phyloP scores from a whole-genome alignment of 805 yeast genomes.

The Ascoidea asiatica region DNA sequence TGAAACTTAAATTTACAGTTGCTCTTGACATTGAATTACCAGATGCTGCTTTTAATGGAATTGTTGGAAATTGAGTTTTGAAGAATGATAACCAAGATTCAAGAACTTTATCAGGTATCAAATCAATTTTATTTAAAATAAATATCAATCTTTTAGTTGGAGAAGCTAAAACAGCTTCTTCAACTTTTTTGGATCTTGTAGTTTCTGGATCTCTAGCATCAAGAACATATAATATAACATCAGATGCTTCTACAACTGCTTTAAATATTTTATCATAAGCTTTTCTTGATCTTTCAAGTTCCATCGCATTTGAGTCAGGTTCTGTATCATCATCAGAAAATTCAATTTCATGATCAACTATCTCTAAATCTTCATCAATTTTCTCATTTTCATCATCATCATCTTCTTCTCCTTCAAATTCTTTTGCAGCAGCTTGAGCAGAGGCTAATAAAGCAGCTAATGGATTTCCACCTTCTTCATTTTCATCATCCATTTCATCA shows the following conservation, averaged over 20 bases:
- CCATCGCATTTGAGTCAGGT: conserved; percentile 24
- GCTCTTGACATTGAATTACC: conserved; percentile 32
- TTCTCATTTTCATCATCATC: conserved; percentile 25
- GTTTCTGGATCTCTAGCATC: conserved; percentile 97
- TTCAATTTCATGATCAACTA: conserved; percentile 26
- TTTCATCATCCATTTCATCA: conserved; percentile 27
- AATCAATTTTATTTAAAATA: conserved; percentile 82
- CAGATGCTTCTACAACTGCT: conserved; percentile 84
- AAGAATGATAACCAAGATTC: conserved; percentile 75
- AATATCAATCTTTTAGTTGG: conserved; percentile 70
- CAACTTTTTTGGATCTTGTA: conserved; percentile 84
- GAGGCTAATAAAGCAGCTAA: conserved; percentile 80
- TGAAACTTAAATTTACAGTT: conserved; percentile 32
- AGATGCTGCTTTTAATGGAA: conserved; percentile 74
- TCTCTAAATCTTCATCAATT: conserved; percentile 29
- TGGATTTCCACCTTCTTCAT: conserved; percentile 34
- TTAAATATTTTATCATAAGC: conserved; percentile 92
- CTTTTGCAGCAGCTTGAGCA: conserved; percentile 79
- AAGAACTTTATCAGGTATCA: conserved; percentile 75
- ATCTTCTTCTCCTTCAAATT: conserved; percentile 43
- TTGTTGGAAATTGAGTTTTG: conserved; percentile 76
- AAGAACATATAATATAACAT: conserved; percentile 81
- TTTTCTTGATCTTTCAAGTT: conserved; percentile 64
- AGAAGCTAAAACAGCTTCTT: conserved; percentile 74
- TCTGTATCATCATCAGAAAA: conserved; percentile 25